Base-by-base conservation (phyloP, 495 filamentous ascomycete genomes). In the Penicillium daleae region DNA sequence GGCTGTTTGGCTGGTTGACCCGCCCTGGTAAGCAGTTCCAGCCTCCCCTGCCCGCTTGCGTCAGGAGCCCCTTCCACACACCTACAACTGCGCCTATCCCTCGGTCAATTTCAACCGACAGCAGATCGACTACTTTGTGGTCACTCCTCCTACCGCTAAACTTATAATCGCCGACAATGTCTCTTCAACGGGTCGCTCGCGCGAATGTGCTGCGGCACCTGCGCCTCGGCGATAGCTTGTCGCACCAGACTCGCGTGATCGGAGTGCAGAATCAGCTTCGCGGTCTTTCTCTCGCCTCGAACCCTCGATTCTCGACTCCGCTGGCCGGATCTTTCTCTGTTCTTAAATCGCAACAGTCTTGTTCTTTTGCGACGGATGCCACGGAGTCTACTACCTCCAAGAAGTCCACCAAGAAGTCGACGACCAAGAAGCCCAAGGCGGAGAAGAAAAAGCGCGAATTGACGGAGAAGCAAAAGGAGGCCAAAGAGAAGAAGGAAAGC, bases 391-490 rank as follows among this genome's bases (percentile, higher is more conserved):
- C 46, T 15, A 66, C 39, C 21, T 17, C 56, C 35, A 69, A 66
- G 52, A 31, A 24, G n/a, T 44, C 29, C 32, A 58, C 33, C 35
- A 29, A 27, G 60, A 57, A 66, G 62, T 54, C 19, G 15, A 49
- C 49, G 59, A 33, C 65, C 3, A 62, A 66, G 31, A 66, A 59
- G 68, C 48, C 53, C 55, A 74, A 71, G 55, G 37, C 69, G 2
- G 70, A 69, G 63, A 73, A 64, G 54, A 67, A 62, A 53, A 60
- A 54, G 37, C 57, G 19, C 32, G 49, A 0, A 22, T 62, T 76
- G 67, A 78, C 71, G 2, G 71, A 74, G 27, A 61, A 70, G 54
- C 63, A 78, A 53, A 72, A 74, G 42, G 67, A 72, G 49, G 32
- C n/a, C 6, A 63, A 69, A 61, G 66, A 64, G n/a, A 59, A 52